Evolutionary conservation across 306 rosid genomes (phyloP).

Genomic region (Cucurbita ficifolia): DNA sequence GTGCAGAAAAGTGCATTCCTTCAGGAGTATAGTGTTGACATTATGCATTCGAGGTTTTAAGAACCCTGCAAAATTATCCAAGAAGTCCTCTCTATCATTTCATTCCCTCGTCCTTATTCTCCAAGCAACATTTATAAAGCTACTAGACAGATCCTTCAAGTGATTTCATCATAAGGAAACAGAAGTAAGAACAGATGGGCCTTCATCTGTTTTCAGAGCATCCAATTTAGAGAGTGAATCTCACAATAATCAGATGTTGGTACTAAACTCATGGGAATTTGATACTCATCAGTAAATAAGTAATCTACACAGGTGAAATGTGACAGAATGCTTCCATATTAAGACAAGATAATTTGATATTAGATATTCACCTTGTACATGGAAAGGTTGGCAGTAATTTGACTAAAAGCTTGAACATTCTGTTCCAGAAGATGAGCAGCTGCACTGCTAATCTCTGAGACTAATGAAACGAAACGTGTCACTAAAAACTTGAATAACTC

Average conservation of each 20-base stretch:
- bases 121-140: not conserved
- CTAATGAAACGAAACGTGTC: constrained; percentile 15
- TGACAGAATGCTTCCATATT: not conserved
- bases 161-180: not conserved
- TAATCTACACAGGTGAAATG: not conserved
- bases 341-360: not conserved
- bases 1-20: not conserved
- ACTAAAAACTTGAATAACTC: not conserved
- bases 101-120: not conserved
- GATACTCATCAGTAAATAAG: not conserved
- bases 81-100: not conserved
- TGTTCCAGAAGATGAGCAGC: constrained; percentile 73
- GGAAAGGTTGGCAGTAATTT: constrained; percentile 63
- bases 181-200: not conserved
- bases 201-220: not conserved
- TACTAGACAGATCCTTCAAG: not conserved
- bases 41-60: not conserved
- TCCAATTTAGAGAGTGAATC: no score
- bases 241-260: not conserved
- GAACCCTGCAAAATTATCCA: not conserved
- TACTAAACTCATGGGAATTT: not conserved
- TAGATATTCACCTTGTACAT: constrained; percentile 56
- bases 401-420: constrained; percentile 66
- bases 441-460: constrained; percentile 50
- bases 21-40: not conserved